Base-by-base conservation (phyloP, 2,329 filamentous ascomycete genomes). In the Exophiala sp. region DNA sequence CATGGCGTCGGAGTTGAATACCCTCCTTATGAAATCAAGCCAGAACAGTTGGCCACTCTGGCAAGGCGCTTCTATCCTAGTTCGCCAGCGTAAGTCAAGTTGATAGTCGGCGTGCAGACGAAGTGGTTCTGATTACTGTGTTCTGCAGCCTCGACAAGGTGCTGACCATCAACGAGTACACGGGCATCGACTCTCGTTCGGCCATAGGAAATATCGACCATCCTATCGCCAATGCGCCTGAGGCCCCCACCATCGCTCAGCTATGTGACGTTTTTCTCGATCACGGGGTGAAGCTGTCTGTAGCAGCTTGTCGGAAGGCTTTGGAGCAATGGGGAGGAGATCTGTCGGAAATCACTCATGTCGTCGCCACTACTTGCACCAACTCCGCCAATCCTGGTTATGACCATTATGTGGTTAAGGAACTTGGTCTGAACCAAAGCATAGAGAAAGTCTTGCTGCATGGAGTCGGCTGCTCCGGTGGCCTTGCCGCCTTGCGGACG, bases 321-420 rank as follows among this genome's bases (percentile, higher is more conserved):
- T 50, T 65, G 23, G 53, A 53, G 44, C 60, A 65, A 52, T 64
- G 61, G 60, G 61, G 61, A 24, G 61, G 60, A 24, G 58, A 59
- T 37, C 43, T 58, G 16, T 50, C 53, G 2, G 57, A 60, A 34
- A 80, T 86, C 55, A 86, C 81, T 2, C 82, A 86, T 59, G 72
- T 84, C 34, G 80, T 86, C 7, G 77, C 80, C 19, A 83, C 81
- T 0, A 85, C 81, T 3, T 85, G 82, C 63, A 86, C 82, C 7
- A 79, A 85, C 62, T 83, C 80, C 56, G 80, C 81, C 13, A 85
- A 85, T 62, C 82, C 82, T 0, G 82, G 82, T 1, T 85, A 80
- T 61, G 82, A 85, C 58, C 79, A 84, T 63, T 82, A 73, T 55
- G 78, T 85, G 19, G 75, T 75, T 45, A 80, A 78, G 60, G 68